A percentile compares a stretch with the other conserved stretches of the same genome.
Evolutionary conservation across 345 rosid genomes (phyloP).

Genomic region (Salix exigua): DNA sequence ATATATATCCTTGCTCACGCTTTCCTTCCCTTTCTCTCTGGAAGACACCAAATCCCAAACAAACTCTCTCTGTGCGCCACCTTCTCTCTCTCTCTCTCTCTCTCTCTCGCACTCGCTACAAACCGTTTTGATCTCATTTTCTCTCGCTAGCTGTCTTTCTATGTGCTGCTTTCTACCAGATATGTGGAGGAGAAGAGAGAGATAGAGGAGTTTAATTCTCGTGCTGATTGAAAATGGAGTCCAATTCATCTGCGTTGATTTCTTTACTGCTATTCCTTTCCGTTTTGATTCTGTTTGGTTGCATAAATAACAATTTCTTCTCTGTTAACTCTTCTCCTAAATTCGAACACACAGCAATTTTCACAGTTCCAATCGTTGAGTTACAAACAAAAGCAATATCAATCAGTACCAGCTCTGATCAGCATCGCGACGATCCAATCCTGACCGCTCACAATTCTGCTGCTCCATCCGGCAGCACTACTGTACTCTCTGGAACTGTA

Average conservation of each 20-base stretch:
- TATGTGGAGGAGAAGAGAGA: too few species aligned
- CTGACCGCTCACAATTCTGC: constrained; percentile 19
- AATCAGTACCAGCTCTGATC: not conserved
- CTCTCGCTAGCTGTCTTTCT: not conserved
- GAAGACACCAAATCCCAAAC: not conserved
- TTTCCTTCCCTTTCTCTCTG: not conserved
- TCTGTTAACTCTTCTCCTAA: not conserved
- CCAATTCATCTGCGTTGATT: not conserved
- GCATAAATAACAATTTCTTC: not conserved
- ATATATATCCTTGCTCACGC: not conserved
- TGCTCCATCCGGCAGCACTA: not conserved
- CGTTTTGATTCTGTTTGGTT: constrained; percentile 19
- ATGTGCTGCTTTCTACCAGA: too few species aligned
- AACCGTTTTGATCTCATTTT: not conserved
- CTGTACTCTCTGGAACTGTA: too few species aligned
- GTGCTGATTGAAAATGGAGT: constrained; percentile 12
- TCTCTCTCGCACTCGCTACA: not conserved
- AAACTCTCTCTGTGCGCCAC: not conserved
- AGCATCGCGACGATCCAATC: constrained; percentile 30
- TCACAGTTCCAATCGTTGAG: constrained; percentile 21
- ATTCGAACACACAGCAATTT: constrained; percentile 8
- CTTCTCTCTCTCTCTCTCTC: not conserved
- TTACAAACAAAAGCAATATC: constrained; percentile 20
- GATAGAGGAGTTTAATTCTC: too few species aligned
- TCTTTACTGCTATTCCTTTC: constrained; percentile 8